phyloP scores from a whole-genome alignment of 768 basidiomycete species.

The Pulveroboletus sp. region DNA sequence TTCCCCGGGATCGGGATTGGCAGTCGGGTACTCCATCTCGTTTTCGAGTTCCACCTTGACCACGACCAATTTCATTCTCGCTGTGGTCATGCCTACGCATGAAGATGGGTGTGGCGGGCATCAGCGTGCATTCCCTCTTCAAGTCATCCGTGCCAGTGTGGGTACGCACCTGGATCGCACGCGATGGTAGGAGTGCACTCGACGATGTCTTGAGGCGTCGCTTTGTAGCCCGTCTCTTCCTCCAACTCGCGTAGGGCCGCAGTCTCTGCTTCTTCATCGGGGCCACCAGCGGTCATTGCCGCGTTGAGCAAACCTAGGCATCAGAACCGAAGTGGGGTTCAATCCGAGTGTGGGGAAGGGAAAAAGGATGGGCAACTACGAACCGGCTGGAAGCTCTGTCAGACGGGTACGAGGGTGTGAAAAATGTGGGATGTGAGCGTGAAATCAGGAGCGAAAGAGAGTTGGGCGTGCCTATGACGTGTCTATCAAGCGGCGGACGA shows the following conservation, averaged over 20 bases:
- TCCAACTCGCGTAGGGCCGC: slow-evolving; percentile 84
- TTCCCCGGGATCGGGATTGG: slow-evolving; percentile 83
- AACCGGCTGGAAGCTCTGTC: slow-evolving; percentile 56
- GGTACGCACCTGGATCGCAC: slow-evolving; percentile 58
- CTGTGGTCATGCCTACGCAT: slow-evolving; percentile 81
- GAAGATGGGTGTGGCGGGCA: neutral
- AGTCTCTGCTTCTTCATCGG: slow-evolving; percentile 63
- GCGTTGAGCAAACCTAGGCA: slow-evolving; percentile 74
- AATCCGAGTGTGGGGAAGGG: neutral
- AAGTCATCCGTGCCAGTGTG: neutral
- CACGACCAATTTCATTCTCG: slow-evolving; percentile 86
- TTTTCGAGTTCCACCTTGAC: slow-evolving; percentile 65
- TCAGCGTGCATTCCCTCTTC: neutral
- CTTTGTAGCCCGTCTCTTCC: slow-evolving; percentile 90
- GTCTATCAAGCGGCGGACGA: slow-evolving; percentile 78
- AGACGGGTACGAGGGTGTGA: too few species aligned
- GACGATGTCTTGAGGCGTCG: slow-evolving; percentile 46
- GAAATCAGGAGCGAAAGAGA: neutral
- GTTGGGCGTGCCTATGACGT: slow-evolving; percentile 57
- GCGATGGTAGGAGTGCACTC: slow-evolving; percentile 61
- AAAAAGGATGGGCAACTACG: slow-evolving; percentile 24
- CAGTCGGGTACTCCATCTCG: slow-evolving; percentile 60
- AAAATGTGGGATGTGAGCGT: neutral
- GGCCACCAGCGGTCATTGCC: slow-evolving; percentile 25
- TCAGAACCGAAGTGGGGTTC: neutral